phyloP scores from a whole-genome alignment of 2,329 filamentous ascomycete genomes.

The Allantophomopsis cytisporea region DNA sequence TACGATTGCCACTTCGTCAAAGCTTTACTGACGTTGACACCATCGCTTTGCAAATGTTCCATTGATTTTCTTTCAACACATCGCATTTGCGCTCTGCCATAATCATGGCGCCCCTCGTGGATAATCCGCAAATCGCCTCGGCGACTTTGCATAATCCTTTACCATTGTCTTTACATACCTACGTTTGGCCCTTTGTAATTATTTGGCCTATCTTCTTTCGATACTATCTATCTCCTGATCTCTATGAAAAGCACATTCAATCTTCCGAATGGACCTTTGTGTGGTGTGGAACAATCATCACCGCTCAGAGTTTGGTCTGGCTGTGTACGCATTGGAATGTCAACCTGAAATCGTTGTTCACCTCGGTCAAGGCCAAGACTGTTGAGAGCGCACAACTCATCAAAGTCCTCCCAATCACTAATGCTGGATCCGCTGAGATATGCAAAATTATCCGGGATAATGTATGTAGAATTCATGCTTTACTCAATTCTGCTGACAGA shows the following conservation, averaged over 20 bases:
- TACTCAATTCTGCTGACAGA: conserved; percentile 8
- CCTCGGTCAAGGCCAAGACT: conserved; percentile 53
- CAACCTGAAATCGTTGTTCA: conserved; percentile 71
- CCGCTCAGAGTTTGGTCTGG: conserved; percentile 79
- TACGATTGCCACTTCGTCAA: too few species aligned
- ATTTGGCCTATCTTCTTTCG: conserved; percentile 87
- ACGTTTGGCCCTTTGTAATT: conserved; percentile 85
- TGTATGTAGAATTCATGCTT: conserved; percentile 21
- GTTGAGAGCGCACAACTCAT: conserved; percentile 71
- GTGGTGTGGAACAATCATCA: conserved; percentile 79
- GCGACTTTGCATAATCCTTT: conserved; percentile 83
- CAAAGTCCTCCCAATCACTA: conserved; percentile 82
- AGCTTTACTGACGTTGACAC: too few species aligned
- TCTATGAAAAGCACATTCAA: conserved; percentile 83
- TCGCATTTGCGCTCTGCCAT: too few species aligned
- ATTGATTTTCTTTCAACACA: too few species aligned
- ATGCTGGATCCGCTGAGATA: conserved; percentile 82
- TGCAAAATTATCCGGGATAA: conserved; percentile 68
- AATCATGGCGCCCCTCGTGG: conserved; percentile 67
- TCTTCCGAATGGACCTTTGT: conserved; percentile 98
- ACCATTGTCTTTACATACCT: conserved; percentile 67
- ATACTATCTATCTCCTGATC: conserved; percentile 69
- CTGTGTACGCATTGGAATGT: conserved; percentile 97
- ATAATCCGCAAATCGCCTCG: conserved; percentile 78
- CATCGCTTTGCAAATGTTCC: too few species aligned